Base-by-base conservation (phyloP, 208 protist genomes). In the Vickermania ingenoplastis region DNA sequence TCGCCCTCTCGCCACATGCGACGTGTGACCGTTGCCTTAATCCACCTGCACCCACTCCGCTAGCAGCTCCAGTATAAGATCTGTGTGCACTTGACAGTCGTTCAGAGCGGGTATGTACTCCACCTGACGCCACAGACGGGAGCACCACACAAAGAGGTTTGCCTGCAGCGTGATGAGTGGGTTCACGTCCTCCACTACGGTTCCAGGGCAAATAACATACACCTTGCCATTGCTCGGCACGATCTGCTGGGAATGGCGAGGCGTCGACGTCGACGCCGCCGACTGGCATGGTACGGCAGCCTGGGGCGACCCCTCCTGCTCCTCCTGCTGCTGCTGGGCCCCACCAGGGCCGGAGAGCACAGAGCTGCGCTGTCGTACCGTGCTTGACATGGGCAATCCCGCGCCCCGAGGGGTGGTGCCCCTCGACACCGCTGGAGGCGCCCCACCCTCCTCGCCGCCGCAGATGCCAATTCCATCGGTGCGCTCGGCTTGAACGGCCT, bases 131-230 rank as follows among this genome's bases (percentile, higher is more conserved):
- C 50, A 57, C 14, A 48, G 31, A 21, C 22, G 3, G 17, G 45
- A 3, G 26, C 21, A 23, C 21, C 49, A 54, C 22, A 31, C 4
- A 17, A 54, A 27, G 24, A 45, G 31, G 5, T 41, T 0, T 17
- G 14, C 17, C 7, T 51, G 59, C 4, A 51, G 17, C 23, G 45
- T 48, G 17, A 21, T 23, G 21, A 56, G 25, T 7, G 27, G 31
- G 41, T 28, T 28, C 7, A 51, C 59, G 4, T 45, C 51, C 27
- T 80, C 73, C 2, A 80, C 53, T 0, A 63, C 53, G 25, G 73
- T 59, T 1, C 66, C 61, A 1, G 66, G 73, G 41, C 60, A 77
- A n/a, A 77, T 36, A 54, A 77, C 26, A 48, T 67, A 68, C 4
- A 66, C 65, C n/a, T 45, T 69, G 22, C 53, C 28, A 51, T 27